Conservation (phyloP, 1,284 basidiomycete genomes). For the Apiotrichum gracile region DNA sequence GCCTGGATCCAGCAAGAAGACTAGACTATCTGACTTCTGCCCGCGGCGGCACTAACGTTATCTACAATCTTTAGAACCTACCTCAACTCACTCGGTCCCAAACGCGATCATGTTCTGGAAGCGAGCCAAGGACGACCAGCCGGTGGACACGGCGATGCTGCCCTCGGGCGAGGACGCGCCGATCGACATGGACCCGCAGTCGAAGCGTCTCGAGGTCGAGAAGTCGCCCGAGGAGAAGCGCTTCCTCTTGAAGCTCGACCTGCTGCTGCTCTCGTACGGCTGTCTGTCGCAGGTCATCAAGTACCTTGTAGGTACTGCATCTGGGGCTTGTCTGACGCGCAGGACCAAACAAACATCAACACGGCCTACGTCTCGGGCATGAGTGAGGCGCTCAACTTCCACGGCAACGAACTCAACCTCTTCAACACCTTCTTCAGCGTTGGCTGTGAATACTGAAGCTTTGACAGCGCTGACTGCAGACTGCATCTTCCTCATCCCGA, state of each 20-base stretch:
- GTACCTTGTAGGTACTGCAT: neutral
- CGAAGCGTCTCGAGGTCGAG: conserved; percentile 3
- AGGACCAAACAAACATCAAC: conserved; percentile 22
- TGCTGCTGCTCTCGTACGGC: conserved; percentile 26
- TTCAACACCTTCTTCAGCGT: conserved; percentile 38
- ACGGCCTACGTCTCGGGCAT: conserved; percentile 62
- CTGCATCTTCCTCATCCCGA: conserved; percentile 27
- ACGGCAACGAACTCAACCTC: conserved; percentile 61
- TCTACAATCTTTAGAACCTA: too few species aligned
- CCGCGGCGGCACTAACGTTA: too few species aligned
- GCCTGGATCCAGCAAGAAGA: too few species aligned
- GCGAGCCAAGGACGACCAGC: neutral
- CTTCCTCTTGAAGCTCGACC: conserved; percentile 36
- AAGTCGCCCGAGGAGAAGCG: conserved; percentile 29
- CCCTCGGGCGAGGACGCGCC: neutral
- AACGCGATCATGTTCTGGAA: conserved; percentile 2
- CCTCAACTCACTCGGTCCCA: too few species aligned
- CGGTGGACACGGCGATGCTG: neutral
- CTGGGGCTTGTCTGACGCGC: neutral
- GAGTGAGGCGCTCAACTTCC: conserved; percentile 67
- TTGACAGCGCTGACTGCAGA: conserved; percentile 8
- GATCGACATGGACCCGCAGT: conserved; percentile 10
- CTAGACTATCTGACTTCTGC: too few species aligned
- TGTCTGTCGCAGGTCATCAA: conserved; percentile 18
- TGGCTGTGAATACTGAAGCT: conserved; percentile 14